Evolutionary conservation across 2,329 filamentous ascomycete species (phyloP), one percentile per base, ranked within the genome.

Genomic region (Ophiostoma populinum): DNA sequence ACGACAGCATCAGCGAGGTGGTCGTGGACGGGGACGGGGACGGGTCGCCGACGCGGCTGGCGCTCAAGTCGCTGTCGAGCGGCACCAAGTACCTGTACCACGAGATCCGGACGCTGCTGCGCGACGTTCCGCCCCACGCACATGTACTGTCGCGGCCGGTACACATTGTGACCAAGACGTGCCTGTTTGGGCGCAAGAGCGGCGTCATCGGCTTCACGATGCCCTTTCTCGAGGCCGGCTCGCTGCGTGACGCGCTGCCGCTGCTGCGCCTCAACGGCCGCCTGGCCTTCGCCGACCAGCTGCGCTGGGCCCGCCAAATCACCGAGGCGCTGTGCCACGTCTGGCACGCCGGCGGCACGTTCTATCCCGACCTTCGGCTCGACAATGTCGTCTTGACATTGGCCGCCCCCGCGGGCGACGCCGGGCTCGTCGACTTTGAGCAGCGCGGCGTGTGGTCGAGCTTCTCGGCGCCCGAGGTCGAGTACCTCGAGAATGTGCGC

Each of bases 361-460:
- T 73, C 46, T 73, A 73, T 42, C 65, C 68, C 2, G 69, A 74
- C 42, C 56, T 73, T 11, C 63, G 69, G 11, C 59, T 73, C 5
- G 69, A 74, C 48, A 73, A 74, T 43, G 55, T 74, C 22, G 62
- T 74, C 3, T 50, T 72, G 11, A 63, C 65, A 1, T 54, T 55
- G 16, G 44, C 52, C 1, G 25, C 37, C 2, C 27, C 41, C 1
- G 24, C 18, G 53, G 37, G 52, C 15, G 57, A 70, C 36, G 51
- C 62, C 8, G 47, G 73, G 45, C 64, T 75, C 59, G 59, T 74
- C 5, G 70, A 75, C 41, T 71, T 75, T 45, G 70, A 75, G 49
- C 69, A 74, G 48, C 61, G 70, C 21, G 69, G 70, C 7, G 67
- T 72, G 2, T 74, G 69, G 69, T 70, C 63, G 49, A 65, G 71